Percentiles rank a stretch among this genome's conserved stretches.
Conservation (phyloP, 768 basidiomycete species). For the Rubroboletus pulcherrimus region DNA sequence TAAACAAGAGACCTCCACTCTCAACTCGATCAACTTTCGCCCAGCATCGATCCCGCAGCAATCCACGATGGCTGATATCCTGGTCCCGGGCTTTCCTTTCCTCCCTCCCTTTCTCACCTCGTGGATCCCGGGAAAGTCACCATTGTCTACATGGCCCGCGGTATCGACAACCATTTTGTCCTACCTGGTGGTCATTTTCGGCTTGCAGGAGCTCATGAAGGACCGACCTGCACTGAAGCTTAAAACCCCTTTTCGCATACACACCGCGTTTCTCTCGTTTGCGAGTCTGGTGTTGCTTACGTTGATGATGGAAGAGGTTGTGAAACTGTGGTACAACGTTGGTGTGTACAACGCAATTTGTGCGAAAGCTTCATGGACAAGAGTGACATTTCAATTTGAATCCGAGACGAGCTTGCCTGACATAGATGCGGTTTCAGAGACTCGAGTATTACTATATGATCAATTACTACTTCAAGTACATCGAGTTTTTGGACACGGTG, state of each 20-base stretch:
- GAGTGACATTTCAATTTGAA: slow-evolving; percentile 46
- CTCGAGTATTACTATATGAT: slow-evolving; percentile 95
- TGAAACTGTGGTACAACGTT: slow-evolving; percentile 65
- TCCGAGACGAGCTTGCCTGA: slow-evolving; percentile 1
- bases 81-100: slow-evolving; percentile 14
- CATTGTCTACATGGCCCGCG: slow-evolving; percentile 68
- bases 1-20: not conserved
- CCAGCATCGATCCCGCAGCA: not conserved
- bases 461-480: slow-evolving; percentile 97
- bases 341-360: slow-evolving; percentile 79
- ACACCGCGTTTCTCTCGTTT: slow-evolving; percentile 80
- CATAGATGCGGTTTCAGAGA: slow-evolving; percentile 42
- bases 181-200: slow-evolving; percentile 85
- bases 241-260: slow-evolving; percentile 72
- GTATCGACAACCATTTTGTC: slow-evolving; percentile 65
- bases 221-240: slow-evolving; percentile 65
- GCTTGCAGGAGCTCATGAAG: slow-evolving; percentile 79
- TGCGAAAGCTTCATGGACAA: slow-evolving; percentile 71
- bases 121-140: slow-evolving; percentile 74
- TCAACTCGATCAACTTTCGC: not conserved
- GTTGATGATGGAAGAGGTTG: slow-evolving; percentile 82
- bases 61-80: slow-evolving; percentile 6
- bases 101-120: slow-evolving; percentile 52
- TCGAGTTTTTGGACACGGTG: slow-evolving; percentile 91
- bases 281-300: slow-evolving; percentile 77